Conservation (phyloP, 768 basidiomycete genomes). For the Russula dissimulans region DNA sequence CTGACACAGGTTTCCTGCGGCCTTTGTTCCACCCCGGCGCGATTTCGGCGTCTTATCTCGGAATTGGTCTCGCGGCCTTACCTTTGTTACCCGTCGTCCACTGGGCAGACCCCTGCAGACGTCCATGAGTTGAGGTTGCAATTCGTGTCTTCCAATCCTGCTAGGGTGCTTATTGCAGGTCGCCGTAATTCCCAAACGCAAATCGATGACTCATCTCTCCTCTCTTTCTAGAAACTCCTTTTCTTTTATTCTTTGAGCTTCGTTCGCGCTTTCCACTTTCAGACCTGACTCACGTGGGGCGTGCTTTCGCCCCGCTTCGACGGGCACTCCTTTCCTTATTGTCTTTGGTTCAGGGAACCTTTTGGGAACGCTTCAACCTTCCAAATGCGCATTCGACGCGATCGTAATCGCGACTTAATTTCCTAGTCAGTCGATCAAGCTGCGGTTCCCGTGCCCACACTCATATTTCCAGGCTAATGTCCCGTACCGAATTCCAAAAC, state of each 20-base stretch:
- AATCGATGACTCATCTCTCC: background rate
- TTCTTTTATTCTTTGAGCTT: background rate
- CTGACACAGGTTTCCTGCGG: too few species aligned
- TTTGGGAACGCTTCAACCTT: background rate
- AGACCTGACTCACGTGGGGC: background rate
- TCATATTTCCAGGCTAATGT: too few species aligned
- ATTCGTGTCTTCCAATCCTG: background rate
- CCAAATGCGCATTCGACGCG: background rate
- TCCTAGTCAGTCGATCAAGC: background rate
- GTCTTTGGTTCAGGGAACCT: background rate
- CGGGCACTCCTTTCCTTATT: background rate
- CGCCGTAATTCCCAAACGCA: background rate
- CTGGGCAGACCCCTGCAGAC: background rate
- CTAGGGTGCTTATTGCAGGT: too few species aligned
- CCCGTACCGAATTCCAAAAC: background rate
- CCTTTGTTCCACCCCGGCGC: too few species aligned
- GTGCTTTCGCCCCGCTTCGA: too few species aligned
- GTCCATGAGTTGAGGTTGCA: background rate
- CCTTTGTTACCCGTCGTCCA: too few species aligned
- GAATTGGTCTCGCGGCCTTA: too few species aligned
- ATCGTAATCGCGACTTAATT: background rate
- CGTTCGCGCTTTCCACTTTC: background rate
- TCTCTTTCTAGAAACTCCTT: background rate
- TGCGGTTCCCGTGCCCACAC: too few species aligned
- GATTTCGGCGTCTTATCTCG: too few species aligned